These are phyloP conservation scores for Nakazawaea ernobii DNA, from an alignment of 805 yeast genomes.

Conservation along the genomic window DNA sequence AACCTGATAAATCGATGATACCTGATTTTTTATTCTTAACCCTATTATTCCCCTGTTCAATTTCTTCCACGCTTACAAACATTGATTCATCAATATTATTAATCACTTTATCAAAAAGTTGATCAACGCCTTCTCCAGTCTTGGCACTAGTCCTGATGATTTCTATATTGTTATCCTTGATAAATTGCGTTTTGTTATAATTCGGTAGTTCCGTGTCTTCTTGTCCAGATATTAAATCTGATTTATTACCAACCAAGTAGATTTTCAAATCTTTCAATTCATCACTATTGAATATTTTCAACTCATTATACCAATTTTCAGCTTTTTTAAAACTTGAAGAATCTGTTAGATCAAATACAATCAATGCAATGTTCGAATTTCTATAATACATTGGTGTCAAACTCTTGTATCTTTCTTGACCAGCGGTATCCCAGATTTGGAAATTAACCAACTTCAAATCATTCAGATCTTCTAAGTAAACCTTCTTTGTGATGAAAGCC, in stretches of 20 bases:
- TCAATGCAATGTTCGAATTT: slow-evolving; percentile 76
- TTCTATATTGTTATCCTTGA: slow-evolving; percentile 16
- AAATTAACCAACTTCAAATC: slow-evolving; percentile 34
- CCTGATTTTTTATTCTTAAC: not conserved
- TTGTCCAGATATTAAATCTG: slow-evolving; percentile 44
- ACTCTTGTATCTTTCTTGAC: slow-evolving; percentile 83
- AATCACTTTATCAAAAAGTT: slow-evolving; percentile 32
- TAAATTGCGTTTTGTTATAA: slow-evolving; percentile 14
- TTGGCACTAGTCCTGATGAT: slow-evolving; percentile 59
- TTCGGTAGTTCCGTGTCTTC: slow-evolving; percentile 14
- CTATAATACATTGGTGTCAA: slow-evolving; percentile 81
- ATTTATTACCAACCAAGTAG: slow-evolving; percentile 75
- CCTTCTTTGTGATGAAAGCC: slow-evolving; percentile 84
- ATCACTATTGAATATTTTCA: slow-evolving; percentile 29
- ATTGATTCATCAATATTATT: slow-evolving; percentile 21
- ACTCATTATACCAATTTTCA: slow-evolving; percentile 85
- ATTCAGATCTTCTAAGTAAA: slow-evolving; percentile 28
- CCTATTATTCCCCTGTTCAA: slow-evolving; percentile 2
- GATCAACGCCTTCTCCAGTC: slow-evolving; percentile 54
- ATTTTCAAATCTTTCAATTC: slow-evolving; percentile 25
- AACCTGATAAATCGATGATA: not conserved
- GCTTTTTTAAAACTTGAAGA: slow-evolving; percentile 56
- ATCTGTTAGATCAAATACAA: slow-evolving; percentile 80
- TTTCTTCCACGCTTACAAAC: slow-evolving; percentile 20
- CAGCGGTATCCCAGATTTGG: slow-evolving; percentile 95